These are phyloP conservation scores for Porcisia deanei DNA, from an alignment of 208 protist species.

Conservation along the genomic window DNA sequence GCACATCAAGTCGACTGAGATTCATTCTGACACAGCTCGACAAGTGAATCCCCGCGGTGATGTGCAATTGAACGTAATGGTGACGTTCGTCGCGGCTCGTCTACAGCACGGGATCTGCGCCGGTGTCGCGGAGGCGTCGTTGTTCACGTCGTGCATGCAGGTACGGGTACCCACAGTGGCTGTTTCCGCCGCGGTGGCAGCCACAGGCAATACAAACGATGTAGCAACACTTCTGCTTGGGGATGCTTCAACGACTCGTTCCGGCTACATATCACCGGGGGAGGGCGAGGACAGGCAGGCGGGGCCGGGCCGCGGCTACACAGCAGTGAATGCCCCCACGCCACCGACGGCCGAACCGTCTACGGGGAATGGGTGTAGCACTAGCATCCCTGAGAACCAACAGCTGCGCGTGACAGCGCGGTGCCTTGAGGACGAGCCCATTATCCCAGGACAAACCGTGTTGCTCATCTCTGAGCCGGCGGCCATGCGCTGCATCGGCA, in stretches of 20 bases:
- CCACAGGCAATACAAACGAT: not conserved
- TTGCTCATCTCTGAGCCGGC: conserved; percentile 70
- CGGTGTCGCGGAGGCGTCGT: conserved; percentile 43
- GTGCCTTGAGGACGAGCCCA: conserved; percentile 53
- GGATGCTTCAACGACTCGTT: not conserved
- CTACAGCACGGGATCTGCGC: conserved; percentile 53
- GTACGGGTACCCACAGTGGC: conserved; percentile 35
- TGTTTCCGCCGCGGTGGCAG: conserved; percentile 13
- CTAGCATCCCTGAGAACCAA: not conserved
- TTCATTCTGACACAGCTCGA: conserved; percentile 46
- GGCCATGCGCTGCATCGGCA: conserved; percentile 53
- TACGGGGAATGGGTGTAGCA: not conserved
- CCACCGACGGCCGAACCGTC: not conserved
- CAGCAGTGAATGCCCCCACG: not conserved
- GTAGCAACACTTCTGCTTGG: not conserved
- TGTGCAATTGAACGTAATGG: conserved; percentile 48
- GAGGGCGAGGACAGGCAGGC: not conserved
- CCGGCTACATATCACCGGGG: not conserved
- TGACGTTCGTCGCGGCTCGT: conserved; percentile 30
- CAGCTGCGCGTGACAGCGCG: conserved; percentile 56
- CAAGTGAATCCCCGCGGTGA: conserved; percentile 46
- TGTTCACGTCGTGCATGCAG: conserved; percentile 43
- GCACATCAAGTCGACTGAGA: conserved; percentile 41
- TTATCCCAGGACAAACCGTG: conserved; percentile 52
- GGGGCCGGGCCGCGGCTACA: not conserved